Percentiles rank a stretch among this genome's conserved stretches.
phyloP scores from a whole-genome alignment of 2,329 filamentous ascomycete species.

The Penicillium sp. region DNA sequence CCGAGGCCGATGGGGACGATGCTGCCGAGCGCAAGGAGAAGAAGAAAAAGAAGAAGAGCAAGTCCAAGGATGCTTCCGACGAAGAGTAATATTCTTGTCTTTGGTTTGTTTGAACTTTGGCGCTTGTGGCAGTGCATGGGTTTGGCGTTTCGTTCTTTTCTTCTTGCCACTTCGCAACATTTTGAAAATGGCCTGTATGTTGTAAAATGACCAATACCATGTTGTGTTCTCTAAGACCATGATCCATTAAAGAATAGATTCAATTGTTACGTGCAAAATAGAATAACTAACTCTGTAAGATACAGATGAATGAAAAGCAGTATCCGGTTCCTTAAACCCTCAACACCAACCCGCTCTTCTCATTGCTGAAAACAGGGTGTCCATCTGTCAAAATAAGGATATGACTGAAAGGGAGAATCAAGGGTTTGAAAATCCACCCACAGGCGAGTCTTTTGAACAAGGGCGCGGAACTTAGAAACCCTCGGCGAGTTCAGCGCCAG shows the following conservation, averaged over 20 bases:
- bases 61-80: constrained; percentile 33
- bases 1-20: constrained; percentile 32
- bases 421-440: not conserved
- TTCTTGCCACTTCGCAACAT: constrained; percentile 17
- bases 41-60: constrained; percentile 52
- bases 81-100: constrained; percentile 23
- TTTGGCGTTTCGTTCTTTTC: constrained; percentile 32
- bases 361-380: not conserved
- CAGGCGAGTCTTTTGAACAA: too few relatives aligned
- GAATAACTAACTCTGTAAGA: not conserved
- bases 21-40: constrained; percentile 58
- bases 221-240: not conserved
- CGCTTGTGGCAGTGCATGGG: constrained; percentile 41
- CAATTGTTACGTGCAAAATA: not conserved
- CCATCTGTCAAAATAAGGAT: not conserved
- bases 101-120: constrained; percentile 25
- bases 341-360: not conserved
- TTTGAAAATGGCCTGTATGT: constrained; percentile 13
- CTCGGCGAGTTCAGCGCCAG: not conserved
- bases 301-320: not conserved
- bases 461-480: not conserved
- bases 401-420: not conserved
- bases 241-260: not conserved
- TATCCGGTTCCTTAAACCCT: not conserved
- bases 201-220: constrained; percentile 23